Percentiles rank a stretch among this genome's conserved stretches.
Evolutionary conservation across 306 rosid species (phyloP).

Genomic region (Sicyos baderoa): DNA sequence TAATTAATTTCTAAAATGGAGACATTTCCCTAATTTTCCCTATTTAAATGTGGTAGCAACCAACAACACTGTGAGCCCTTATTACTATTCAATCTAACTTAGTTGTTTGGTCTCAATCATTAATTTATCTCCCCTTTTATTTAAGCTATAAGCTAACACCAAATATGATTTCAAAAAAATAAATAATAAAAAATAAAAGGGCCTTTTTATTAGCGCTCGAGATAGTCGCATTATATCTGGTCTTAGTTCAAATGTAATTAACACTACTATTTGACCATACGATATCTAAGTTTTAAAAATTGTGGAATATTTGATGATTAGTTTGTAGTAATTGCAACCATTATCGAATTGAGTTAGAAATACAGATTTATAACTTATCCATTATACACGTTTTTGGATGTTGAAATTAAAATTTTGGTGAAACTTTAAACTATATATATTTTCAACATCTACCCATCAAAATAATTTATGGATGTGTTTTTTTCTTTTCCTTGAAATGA

Average conservation of each 20-base stretch:
- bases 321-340: neutral
- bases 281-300: neutral
- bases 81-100: neutral
- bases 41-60: conserved; percentile 13
- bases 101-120: conserved; percentile 13
- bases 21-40: no score
- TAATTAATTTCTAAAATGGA: no score
- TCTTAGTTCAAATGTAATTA: neutral
- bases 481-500: no score
- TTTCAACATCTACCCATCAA: no score
- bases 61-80: neutral
- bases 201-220: neutral
- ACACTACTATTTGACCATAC: neutral
- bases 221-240: neutral
- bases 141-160: conserved; percentile 5
- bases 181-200: no score
- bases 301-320: neutral
- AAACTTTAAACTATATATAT: no score
- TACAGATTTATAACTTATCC: no score
- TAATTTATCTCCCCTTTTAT: neutral
- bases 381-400: no score
- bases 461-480: no score
- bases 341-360: neutral
- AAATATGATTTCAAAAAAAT: no score
- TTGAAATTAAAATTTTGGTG: no score